Conservation (phyloP, 441 rosid genomes). For the Erodium chrysanthum region DNA sequence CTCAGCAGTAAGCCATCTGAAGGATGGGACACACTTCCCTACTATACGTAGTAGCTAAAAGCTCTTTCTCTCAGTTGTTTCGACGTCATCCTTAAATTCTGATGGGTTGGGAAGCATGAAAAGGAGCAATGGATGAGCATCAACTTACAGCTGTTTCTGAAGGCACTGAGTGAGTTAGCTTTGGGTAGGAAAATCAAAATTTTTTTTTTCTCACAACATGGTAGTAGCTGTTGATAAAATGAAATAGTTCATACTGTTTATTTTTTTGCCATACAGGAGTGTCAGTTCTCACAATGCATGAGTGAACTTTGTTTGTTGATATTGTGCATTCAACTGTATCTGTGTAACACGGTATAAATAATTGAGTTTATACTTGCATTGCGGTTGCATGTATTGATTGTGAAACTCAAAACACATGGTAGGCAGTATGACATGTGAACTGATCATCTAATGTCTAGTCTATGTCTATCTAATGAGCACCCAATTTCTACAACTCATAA, state of each 20-base stretch:
- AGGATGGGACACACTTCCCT: conserved; percentile 49
- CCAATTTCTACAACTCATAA: background rate
- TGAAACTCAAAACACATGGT: background rate
- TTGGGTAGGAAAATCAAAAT: background rate
- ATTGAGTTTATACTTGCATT: background rate
- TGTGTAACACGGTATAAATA: background rate
- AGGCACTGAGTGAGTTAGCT: background rate
- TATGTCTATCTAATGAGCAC: background rate
- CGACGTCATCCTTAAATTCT: background rate
- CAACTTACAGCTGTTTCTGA: background rate
- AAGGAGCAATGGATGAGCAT: background rate
- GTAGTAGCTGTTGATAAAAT: background rate
- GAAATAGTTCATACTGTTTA: background rate
- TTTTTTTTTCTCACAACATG: background rate
- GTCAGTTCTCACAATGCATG: background rate
- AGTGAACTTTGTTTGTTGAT: background rate
- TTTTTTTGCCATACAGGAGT: background rate
- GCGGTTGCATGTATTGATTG: background rate
- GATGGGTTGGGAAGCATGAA: background rate
- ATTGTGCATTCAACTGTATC: background rate
- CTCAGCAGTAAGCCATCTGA: conserved; percentile 42
- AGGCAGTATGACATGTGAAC: background rate
- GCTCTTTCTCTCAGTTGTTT: conserved; percentile 5
- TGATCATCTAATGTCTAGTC: background rate
- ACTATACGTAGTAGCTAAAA: conserved; percentile 35